phyloP scores from a whole-genome alignment of 2,329 filamentous ascomycete species.

The Colletotrichum phormii region DNA sequence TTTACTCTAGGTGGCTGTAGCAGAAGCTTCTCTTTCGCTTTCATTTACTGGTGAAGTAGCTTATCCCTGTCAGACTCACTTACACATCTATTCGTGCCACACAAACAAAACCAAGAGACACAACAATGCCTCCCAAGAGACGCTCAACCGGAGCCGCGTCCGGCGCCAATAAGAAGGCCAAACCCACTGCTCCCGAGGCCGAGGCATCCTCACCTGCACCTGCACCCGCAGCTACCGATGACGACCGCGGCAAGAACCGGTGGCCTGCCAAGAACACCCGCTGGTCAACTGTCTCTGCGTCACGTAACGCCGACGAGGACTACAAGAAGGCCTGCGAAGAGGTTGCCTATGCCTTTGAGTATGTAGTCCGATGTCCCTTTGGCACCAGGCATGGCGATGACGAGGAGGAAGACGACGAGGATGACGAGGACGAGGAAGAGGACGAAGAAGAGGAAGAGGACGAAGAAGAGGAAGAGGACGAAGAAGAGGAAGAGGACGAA shows the following conservation, averaged over 20 bases:
- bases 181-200: background rate
- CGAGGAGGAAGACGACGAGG: constrained; percentile 36
- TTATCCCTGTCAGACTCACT: background rate
- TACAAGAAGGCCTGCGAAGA: constrained; percentile 43
- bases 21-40: background rate
- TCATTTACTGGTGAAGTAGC: background rate
- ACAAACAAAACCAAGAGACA: background rate
- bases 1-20: too few relatives aligned
- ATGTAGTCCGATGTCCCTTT: constrained; percentile 43
- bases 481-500: too few relatives aligned
- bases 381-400: constrained; percentile 32
- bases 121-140: constrained; percentile 21
- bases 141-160: background rate
- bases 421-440: background rate
- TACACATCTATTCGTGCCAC: background rate
- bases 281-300: constrained; percentile 48
- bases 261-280: constrained; percentile 40
- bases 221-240: background rate
- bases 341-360: constrained; percentile 43
- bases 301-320: constrained; percentile 46
- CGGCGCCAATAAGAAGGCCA: constrained; percentile 8
- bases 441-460: too few relatives aligned
- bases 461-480: too few relatives aligned
- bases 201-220: background rate
- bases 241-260: background rate